Evolutionary conservation across 805 yeast genomes (phyloP).

Genomic region (Suhomyces kilbournensis): DNA sequence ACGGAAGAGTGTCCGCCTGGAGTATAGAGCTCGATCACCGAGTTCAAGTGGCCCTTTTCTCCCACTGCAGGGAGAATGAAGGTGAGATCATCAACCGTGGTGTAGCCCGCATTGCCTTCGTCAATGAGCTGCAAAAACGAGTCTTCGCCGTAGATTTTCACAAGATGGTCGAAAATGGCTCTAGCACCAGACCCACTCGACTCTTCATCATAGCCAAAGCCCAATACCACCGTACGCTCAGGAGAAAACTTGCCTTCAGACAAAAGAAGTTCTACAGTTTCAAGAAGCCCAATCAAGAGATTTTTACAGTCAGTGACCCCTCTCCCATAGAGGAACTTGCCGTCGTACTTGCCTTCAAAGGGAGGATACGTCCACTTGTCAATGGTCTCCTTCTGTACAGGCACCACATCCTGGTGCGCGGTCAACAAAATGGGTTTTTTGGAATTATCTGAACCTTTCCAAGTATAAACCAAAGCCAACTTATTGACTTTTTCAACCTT

Average conservation of each 20-base stretch:
- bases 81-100: conserved; percentile 30
- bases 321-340: conserved; percentile 31
- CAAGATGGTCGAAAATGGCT: conserved; percentile 33
- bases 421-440: conserved; percentile 36
- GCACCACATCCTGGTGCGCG: conserved; percentile 44
- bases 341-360: conserved; percentile 34
- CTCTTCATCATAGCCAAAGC: conserved; percentile 54
- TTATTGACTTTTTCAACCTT: conserved; percentile 34
- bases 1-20: conserved; percentile 53
- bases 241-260: conserved; percentile 35
- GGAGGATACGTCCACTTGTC: conserved; percentile 39
- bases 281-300: conserved; percentile 41
- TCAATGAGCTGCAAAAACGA: conserved; percentile 46
- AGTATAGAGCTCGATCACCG: conserved; percentile 38
- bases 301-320: conserved; percentile 41
- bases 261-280: conserved; percentile 33
- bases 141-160: conserved; percentile 37
- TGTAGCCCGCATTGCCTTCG: conserved; percentile 32
- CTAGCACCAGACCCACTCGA: conserved; percentile 40
- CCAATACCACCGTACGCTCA: conserved; percentile 42
- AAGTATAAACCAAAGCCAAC: conserved; percentile 35
- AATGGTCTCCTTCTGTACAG: conserved; percentile 38
- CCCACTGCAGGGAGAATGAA: conserved; percentile 46
- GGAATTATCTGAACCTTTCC: conserved; percentile 30
- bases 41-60: conserved; percentile 47